Evolutionary conservation across 441 rosid genomes (phyloP).

Genomic region (Mallotus japonicus): DNA sequence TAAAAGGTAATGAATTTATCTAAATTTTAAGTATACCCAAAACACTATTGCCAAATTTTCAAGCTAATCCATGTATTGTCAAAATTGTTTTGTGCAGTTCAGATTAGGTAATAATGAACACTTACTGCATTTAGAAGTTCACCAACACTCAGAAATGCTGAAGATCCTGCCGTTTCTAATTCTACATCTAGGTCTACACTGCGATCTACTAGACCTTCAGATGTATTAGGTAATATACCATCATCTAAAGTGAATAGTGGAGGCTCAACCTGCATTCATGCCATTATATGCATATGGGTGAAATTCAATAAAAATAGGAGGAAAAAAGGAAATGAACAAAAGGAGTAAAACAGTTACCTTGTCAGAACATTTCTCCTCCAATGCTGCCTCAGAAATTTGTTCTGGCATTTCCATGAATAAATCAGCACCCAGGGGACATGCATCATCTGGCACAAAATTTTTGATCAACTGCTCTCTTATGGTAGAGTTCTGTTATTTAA

Average conservation of each 20-base stretch:
- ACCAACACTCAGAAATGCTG: slow-evolving; percentile 49
- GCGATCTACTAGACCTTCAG: slow-evolving; percentile 47
- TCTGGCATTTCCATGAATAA: slow-evolving; percentile 49
- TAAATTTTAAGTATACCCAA: not conserved
- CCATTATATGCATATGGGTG: slow-evolving; percentile 4
- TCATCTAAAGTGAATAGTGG: slow-evolving; percentile 40
- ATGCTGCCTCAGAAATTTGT: slow-evolving; percentile 35
- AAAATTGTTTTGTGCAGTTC: not conserved
- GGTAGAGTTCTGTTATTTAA: slow-evolving; percentile 47
- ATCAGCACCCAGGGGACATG: slow-evolving; percentile 66
- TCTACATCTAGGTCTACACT: slow-evolving; percentile 28
- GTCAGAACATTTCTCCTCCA: slow-evolving; percentile 31
- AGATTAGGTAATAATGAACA: slow-evolving; percentile 1
- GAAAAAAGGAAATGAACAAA: slow-evolving; percentile 3
- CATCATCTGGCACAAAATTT: slow-evolving; percentile 70
- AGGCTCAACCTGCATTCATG: slow-evolving; percentile 46
- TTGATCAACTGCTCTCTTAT: slow-evolving; percentile 54
- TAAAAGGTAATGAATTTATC: not conserved
- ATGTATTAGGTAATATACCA: slow-evolving; percentile 36
- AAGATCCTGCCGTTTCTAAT: slow-evolving; percentile 16
- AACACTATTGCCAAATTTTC: no score
- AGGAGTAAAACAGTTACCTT: slow-evolving; percentile 28
- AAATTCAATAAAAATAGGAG: slow-evolving; percentile 2
- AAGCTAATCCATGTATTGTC: not conserved
- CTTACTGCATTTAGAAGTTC: slow-evolving; percentile 61